phyloP scores from a whole-genome alignment of 1,284 basidiomycete genomes.

The Sphaerobolus stellatus region DNA sequence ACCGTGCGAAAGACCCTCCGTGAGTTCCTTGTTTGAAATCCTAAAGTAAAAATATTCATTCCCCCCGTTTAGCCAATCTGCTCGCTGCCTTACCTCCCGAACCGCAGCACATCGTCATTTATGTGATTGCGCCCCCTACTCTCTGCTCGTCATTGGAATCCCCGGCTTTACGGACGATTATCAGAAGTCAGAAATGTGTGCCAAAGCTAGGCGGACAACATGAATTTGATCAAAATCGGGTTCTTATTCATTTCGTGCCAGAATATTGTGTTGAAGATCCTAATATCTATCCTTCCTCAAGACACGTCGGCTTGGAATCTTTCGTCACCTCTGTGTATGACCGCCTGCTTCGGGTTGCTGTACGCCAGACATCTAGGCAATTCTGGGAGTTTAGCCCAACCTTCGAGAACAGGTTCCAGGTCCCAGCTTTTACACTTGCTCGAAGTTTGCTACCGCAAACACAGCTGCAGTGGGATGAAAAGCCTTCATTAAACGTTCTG shows the following conservation, averaged over 20 bases:
- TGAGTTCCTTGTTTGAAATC: conserved; percentile 28
- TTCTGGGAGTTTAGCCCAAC: conserved; percentile 25
- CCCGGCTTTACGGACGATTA: conserved; percentile 58
- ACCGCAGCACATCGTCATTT: conserved; percentile 54
- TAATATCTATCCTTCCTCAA: conserved; percentile 39
- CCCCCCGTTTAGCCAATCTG: conserved; percentile 45
- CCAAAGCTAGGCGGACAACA: conserved; percentile 5
- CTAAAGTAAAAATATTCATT: neutral
- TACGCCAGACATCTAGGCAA: conserved; percentile 56
- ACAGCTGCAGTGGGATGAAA: conserved; percentile 27
- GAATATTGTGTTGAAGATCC: conserved; percentile 52
- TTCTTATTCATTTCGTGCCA: conserved; percentile 68
- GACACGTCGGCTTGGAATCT: conserved; percentile 41
- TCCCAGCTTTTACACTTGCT: conserved; percentile 64
- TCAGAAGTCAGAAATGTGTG: conserved; percentile 51
- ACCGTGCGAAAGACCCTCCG: conserved; percentile 63
- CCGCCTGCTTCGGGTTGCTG: conserved; percentile 59
- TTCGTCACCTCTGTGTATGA: conserved; percentile 68
- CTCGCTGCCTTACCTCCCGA: conserved; percentile 43
- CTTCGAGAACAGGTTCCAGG: conserved; percentile 53
- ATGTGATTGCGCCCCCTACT: conserved; percentile 60
- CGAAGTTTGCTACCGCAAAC: conserved; percentile 43
- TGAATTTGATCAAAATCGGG: conserved; percentile 31
- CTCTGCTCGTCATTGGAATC: conserved; percentile 56
- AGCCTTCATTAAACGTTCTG: conserved; percentile 59